phyloP scores from a whole-genome alignment of 805 yeast species.

The Myxozyma geophila region DNA sequence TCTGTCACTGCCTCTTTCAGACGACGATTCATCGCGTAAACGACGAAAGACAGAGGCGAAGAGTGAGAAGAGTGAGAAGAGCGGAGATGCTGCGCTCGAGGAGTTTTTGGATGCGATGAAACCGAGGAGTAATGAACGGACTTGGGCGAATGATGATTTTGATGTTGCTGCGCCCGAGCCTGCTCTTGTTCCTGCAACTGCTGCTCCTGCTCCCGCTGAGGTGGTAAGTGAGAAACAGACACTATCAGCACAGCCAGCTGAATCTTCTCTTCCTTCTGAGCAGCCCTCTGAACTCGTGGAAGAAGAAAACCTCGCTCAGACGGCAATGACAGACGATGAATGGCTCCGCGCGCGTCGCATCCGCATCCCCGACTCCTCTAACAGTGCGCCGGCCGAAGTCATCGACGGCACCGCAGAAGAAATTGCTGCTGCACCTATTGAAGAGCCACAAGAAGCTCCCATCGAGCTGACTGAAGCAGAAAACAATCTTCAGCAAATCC shows the following conservation, averaged over 20 bases:
- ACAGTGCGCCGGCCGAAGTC: background rate
- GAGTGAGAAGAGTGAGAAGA: constrained; percentile 5
- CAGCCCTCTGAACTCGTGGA: constrained; percentile 29
- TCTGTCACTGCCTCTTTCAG: constrained; percentile 11
- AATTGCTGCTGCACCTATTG: constrained; percentile 16
- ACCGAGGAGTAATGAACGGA: constrained; percentile 67
- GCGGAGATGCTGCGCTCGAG: constrained; percentile 63
- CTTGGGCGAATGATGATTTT: constrained; percentile 69
- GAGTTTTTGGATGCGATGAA: constrained; percentile 86
- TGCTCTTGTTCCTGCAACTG: background rate
- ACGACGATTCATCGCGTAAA: background rate
- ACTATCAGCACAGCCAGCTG: no score
- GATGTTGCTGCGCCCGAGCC: background rate
- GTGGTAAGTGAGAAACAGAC: no score
- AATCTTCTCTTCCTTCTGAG: background rate
- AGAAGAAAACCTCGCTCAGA: constrained; percentile 41
- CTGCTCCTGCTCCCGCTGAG: background rate
- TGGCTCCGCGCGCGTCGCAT: constrained; percentile 37
- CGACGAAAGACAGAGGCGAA: constrained; percentile 5
- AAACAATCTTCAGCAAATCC: constrained; percentile 46
- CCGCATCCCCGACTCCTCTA: constrained; percentile 27
- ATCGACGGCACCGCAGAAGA: constrained; percentile 2
- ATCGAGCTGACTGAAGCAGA: constrained; percentile 25
- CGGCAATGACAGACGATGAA: constrained; percentile 37
- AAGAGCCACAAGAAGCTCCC: constrained; percentile 11